These are phyloP conservation scores for Acanthamoeba sp. DNA, from an alignment of 208 protist species.

Conservation along the genomic window DNA sequence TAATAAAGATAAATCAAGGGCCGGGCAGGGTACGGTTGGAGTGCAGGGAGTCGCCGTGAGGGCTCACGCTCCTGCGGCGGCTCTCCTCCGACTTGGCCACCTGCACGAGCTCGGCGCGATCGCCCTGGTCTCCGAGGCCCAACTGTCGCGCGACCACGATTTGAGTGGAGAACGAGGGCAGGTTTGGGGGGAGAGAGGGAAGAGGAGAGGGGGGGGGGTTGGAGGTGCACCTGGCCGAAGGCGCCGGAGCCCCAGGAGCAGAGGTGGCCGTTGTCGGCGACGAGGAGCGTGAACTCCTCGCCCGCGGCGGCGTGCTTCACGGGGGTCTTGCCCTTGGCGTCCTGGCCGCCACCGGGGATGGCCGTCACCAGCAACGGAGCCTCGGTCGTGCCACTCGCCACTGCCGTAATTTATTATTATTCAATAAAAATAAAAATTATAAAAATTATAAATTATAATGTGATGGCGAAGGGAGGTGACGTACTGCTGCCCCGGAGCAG, in stretches of 20 bases:
- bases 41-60: background rate
- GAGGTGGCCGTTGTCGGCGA: background rate
- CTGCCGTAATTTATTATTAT: background rate
- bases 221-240: background rate
- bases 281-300: constrained; percentile 10
- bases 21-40: background rate
- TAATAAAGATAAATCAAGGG: no score
- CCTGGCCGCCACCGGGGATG: background rate
- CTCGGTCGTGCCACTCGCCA: background rate
- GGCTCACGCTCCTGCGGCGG: background rate
- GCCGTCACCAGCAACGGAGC: constrained; percentile 14
- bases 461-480: background rate
- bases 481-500: background rate
- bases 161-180: background rate
- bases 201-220: no score
- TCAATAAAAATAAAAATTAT: background rate
- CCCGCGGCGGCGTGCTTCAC: constrained; percentile 21
- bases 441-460: background rate
- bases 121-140: background rate
- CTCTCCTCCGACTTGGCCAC: constrained; percentile 33
- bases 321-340: background rate
- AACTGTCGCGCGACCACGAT: background rate
- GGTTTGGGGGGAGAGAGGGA: background rate
- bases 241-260: constrained; percentile 16
- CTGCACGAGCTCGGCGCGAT: background rate